A percentile compares a stretch with the other conserved stretches of the same genome.
Conservation (phyloP, 495 filamentous ascomycete species). For the Aspergillus kassunensis region DNA sequence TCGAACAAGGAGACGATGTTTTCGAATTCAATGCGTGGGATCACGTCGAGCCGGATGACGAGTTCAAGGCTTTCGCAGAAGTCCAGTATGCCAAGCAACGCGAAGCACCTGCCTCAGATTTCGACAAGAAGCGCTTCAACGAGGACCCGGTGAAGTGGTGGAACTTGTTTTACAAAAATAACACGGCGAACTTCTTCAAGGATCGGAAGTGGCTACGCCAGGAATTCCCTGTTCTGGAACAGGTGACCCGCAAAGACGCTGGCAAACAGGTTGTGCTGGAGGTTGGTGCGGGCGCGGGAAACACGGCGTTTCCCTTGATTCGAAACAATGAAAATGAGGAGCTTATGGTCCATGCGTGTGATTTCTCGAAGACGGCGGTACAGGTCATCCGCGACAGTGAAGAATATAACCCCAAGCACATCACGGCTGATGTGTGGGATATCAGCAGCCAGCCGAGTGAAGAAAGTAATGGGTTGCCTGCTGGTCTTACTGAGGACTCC, state of each 20-base stretch:
- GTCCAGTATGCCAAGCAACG: constrained; percentile 79
- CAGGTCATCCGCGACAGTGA: constrained; percentile 77
- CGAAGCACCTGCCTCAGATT: constrained; percentile 75
- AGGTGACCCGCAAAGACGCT: constrained; percentile 59
- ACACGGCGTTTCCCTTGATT: constrained; percentile 90
- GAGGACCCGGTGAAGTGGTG: constrained; percentile 87
- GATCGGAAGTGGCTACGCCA: constrained; percentile 94
- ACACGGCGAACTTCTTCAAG: constrained; percentile 96
- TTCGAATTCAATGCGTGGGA: constrained; percentile 99
- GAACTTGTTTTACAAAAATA: constrained; percentile 95
- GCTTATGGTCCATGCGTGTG: constrained; percentile 82
- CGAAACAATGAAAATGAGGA: constrained; percentile 72
- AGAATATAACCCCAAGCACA: constrained; percentile 57
- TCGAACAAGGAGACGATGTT: constrained; percentile 77
- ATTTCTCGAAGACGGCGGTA: constrained; percentile 88
- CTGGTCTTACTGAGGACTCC: constrained; percentile 65
- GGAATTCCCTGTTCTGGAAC: constrained; percentile 81
- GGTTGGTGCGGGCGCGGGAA: constrained; percentile 92
- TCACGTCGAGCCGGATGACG: constrained; percentile 80
- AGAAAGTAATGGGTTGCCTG: constrained; percentile 52
- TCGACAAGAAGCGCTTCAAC: constrained; percentile 85
- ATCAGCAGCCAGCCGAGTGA: constrained; percentile 53
- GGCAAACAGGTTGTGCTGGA: constrained; percentile 70
- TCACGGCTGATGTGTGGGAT: constrained; percentile 92
- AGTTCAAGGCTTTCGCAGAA: constrained; percentile 77